These are phyloP conservation scores for Penicillium subrubescens DNA, from an alignment of 495 filamentous ascomycete genomes.

Conservation along the genomic window DNA sequence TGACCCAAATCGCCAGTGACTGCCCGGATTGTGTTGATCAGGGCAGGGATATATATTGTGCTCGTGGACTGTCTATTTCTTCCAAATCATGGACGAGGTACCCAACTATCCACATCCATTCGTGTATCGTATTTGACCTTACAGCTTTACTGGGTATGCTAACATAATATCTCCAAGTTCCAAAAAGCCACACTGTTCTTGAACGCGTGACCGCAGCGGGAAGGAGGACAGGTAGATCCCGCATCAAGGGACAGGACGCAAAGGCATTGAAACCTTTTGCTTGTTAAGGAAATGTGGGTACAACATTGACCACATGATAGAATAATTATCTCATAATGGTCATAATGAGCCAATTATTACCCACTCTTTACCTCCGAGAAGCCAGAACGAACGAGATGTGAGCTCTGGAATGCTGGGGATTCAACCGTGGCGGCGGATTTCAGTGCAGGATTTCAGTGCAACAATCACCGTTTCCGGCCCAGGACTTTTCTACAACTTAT, in stretches of 20 bases:
- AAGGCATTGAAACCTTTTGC: background rate
- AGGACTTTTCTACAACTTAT: background rate
- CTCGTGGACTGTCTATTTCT: too few relatives aligned
- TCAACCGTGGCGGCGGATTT: background rate
- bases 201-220: background rate
- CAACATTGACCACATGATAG: background rate
- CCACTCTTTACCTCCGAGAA: background rate
- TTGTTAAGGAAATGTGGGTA: background rate
- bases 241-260: background rate
- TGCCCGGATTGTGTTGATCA: too few relatives aligned
- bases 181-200: too few relatives aligned
- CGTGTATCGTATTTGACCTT: too few relatives aligned
- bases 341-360: background rate
- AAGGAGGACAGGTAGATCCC: background rate
- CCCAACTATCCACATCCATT: too few relatives aligned
- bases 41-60: too few relatives aligned
- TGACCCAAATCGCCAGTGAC: too few relatives aligned
- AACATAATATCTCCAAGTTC: too few relatives aligned
- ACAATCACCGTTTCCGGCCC: constrained; percentile 9
- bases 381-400: constrained; percentile 15
- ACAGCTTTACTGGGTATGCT: too few relatives aligned
- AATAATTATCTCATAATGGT: background rate
- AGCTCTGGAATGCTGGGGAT: constrained; percentile 20
- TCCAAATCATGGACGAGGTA: too few relatives aligned
- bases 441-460: constrained; percentile 15